Base-by-base conservation (phyloP, 805 yeast genomes). In the Ogataea corticis region DNA sequence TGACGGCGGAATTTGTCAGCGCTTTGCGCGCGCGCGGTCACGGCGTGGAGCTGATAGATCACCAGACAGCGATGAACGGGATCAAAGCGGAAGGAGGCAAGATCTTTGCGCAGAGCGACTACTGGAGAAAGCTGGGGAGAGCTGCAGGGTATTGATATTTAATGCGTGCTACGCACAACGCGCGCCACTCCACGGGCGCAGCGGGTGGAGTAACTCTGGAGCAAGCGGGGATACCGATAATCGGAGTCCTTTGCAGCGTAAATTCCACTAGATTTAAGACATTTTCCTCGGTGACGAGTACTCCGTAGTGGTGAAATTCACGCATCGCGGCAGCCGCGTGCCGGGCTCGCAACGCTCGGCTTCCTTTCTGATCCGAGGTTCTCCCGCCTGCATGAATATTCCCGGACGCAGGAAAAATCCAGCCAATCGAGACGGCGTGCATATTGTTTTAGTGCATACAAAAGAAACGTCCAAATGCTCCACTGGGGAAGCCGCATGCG, bases 71-170 rank as follows among this genome's bases (percentile, higher is more conserved):
- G 1, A 73, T 82, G 81, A 77, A 79, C 56, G 86, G 77, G 0
- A 75, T 83, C 14, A 48, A 67, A 42, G 56, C 64, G 33, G 59
- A 60, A 38, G 54, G 70, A 48, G 63, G 76, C 42, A 39, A 65
- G 29, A 66, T 85, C 69, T 78, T 80, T 42, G 97, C 96, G 1
- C 96, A 90, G 10, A 75, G 89, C 55, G 98, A 92, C 63, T 87
- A 67, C 62, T 92, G 97, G 96, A 72, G 98, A 46, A 91, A 91
- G 62, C 68, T 84, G 38, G 96, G 95, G 7, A 73, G 67, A 34
- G 85, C 90, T 12, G 80, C 76, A 44, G 94, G 89, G 0, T 83
- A 79, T 51, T 85, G 21, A 37, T 19, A 19, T n/a, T 5, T 13
- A 28, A n/a, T 28, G 31, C 15, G 31, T n/a, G 31, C 31, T 7